Evolutionary conservation across 768 basidiomycete species (phyloP), one percentile per base, ranked within the genome.

Genomic region (Lactarius indigo): DNA sequence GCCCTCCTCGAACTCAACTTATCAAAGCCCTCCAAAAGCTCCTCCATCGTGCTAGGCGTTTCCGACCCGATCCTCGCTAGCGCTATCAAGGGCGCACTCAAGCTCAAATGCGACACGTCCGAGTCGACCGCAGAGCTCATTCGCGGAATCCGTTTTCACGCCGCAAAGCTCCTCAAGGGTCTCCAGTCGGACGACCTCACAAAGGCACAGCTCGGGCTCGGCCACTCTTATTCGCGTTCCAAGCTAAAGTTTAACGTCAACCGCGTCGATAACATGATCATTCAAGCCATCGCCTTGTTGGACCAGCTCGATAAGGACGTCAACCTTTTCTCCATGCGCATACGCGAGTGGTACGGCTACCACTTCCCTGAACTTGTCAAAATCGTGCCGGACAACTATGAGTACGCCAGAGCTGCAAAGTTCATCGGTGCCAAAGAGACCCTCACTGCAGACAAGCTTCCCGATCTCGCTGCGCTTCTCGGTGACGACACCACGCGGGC

Each of bases 251-350:
- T 94, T 85, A 96, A 95, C 78, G 93, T 95, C 63, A 96, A 96
- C 82, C 85, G 93, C 61, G 86, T 92, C 64, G 95, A 97, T 80
- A 97, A 98, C 83, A 98, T 98, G 96, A 98, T 98, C 79, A 98
- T 98, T 72, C 96, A 98, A 79, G 96, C 96, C 66, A 98, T 98
- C 75, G 92, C 96, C 5, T 88, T 98, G 65, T 91, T 97, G 73
- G 96, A 98, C 80, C 96, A 98, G 74, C 90, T 98, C 74, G 96
- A 98, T 85, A 98, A 98, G 83, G 96, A 98, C 77, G 94, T 98
- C 78, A 98, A 98, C 81, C 87, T 96, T 35, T 98, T 98, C 77
- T 91, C 95, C 23, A 98, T 98, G 96, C 92, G 96, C 39, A 88
- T 97, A 59, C 85, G 96, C 73, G 96, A 98, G 77, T 98, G 96